These are phyloP conservation scores for Trifolium dubium DNA, from an alignment of 306 rosid species.

Conservation along the genomic window DNA sequence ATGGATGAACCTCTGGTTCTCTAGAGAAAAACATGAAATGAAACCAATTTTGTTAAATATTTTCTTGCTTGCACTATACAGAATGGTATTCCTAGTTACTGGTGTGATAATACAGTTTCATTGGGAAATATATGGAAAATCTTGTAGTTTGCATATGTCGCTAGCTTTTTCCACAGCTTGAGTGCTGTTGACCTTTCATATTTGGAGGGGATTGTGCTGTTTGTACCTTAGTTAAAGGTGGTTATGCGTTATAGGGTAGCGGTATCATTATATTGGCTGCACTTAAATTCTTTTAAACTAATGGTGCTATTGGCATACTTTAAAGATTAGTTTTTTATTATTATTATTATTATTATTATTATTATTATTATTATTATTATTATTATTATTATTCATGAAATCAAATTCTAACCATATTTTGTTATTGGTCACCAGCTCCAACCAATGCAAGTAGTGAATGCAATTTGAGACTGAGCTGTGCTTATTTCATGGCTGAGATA, in stretches of 20 bases:
- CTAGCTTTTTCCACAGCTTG: slow-evolving; percentile 31
- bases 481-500: slow-evolving; percentile 86
- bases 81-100: no score
- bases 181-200: slow-evolving; percentile 3
- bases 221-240: slow-evolving; percentile 30
- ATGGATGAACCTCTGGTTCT: no score
- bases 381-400: slow-evolving; percentile 28
- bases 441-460: slow-evolving; percentile 80
- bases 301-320: slow-evolving; percentile 22
- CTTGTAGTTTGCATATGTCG: slow-evolving; percentile 36
- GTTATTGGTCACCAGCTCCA: slow-evolving; percentile 46
- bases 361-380: neutral
- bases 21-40: no score
- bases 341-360: neutral
- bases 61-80: no score
- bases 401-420: slow-evolving; percentile 34
- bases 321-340: slow-evolving; percentile 12
- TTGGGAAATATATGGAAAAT: slow-evolving; percentile 8
- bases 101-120: no score
- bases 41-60: no score
- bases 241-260: slow-evolving; percentile 14
- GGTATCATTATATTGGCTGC: slow-evolving; percentile 10
- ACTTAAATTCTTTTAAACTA: slow-evolving; percentile 9
- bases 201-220: slow-evolving; percentile 16
- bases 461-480: slow-evolving; percentile 77